Evolutionary conservation across 352 stramenopile species (phyloP).

Genomic region (Phytophthora idaei): DNA sequence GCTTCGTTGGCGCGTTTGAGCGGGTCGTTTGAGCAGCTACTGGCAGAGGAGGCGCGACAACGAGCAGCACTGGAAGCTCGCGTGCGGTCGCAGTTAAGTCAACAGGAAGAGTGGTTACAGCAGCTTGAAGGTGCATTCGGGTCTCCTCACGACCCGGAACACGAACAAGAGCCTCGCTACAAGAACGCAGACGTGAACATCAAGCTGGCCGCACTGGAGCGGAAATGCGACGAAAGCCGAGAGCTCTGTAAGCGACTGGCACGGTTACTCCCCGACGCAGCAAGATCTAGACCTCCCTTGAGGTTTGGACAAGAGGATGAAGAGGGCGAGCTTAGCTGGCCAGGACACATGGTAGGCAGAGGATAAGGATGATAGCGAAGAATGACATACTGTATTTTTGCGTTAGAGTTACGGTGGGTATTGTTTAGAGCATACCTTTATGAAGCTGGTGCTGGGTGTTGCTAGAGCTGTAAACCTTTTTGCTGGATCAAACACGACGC

Average conservation of each 20-base stretch:
- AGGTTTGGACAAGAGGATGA: slow-evolving; percentile 19
- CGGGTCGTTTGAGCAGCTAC: slow-evolving; percentile 64
- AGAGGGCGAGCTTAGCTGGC: slow-evolving; percentile 28
- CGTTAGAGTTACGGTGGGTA: neutral
- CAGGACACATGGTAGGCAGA: slow-evolving; percentile 36
- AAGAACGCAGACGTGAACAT: slow-evolving; percentile 18
- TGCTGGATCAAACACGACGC: slow-evolving; percentile 41
- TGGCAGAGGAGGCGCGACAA: slow-evolving; percentile 68
- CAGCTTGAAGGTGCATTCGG: slow-evolving; percentile 76
- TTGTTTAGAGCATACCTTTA: neutral
- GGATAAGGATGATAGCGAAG: slow-evolving; percentile 26
- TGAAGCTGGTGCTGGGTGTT: slow-evolving; percentile 5
- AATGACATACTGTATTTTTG: slow-evolving; percentile 33
- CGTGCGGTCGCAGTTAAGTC: slow-evolving; percentile 57
- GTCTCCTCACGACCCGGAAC: slow-evolving; percentile 50
- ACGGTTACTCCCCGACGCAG: slow-evolving; percentile 22
- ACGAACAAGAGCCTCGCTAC: slow-evolving; percentile 20
- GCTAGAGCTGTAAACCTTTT: slow-evolving; percentile 12
- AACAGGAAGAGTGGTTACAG: slow-evolving; percentile 84
- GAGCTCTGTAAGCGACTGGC: slow-evolving; percentile 24
- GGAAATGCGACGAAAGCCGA: slow-evolving; percentile 37
- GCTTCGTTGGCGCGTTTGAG: slow-evolving; percentile 73
- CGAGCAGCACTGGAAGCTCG: slow-evolving; percentile 63
- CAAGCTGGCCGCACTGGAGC: slow-evolving; percentile 32
- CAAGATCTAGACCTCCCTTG: slow-evolving; percentile 4